Evolutionary conservation across 106 monocot species (phyloP), one percentile per base, ranked within the genome.

Genomic region (Apostasia ramifera): DNA sequence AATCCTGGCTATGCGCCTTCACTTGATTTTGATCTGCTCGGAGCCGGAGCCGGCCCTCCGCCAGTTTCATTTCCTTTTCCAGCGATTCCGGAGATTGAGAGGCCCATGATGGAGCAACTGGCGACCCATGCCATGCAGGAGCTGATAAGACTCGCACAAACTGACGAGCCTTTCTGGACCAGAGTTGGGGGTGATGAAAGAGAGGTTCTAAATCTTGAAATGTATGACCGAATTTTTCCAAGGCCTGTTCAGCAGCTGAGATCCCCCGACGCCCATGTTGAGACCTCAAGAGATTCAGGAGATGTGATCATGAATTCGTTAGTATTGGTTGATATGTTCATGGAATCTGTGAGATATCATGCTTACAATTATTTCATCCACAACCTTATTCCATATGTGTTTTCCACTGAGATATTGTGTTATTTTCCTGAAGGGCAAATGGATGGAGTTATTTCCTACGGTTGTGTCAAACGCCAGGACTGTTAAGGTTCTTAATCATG

Each of bases 381-480:
- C n/a, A 26, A 38, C 1, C 26, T 38, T n/a, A 1, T 53, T 65
- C n/a, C 40, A 53, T 47, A n/a, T 72, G 10, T 3, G 40, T 2
- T 12, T 57, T 64, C 8, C 1, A 66, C 37, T 40, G 11, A 40
- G 9, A 6, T 1, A 41, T 8, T 8, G 53, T 41, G 5, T 67
- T 6, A 39, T 63, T 38, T 51, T 53, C 40, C 14, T 79, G 79
- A 70, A 95, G 95, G 73, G 44, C 59, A 95, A 88, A 61, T 95
- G 86, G 85, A 57, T 74, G 42, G 88, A 95, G 40, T 61, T 91
- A 3, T 88, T 95, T 71, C 86, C 95, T 5, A 82, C 88, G 14
- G 79, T 95, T 52, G 79, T 95, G 26, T 81, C 88, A 3, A 95
- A 82, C 77, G 82, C 88, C 1, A 86, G 80, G 66, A 95, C 81